Evolutionary conservation across 345 rosid genomes (phyloP).

Genomic region (Murraya paniculata): DNA sequence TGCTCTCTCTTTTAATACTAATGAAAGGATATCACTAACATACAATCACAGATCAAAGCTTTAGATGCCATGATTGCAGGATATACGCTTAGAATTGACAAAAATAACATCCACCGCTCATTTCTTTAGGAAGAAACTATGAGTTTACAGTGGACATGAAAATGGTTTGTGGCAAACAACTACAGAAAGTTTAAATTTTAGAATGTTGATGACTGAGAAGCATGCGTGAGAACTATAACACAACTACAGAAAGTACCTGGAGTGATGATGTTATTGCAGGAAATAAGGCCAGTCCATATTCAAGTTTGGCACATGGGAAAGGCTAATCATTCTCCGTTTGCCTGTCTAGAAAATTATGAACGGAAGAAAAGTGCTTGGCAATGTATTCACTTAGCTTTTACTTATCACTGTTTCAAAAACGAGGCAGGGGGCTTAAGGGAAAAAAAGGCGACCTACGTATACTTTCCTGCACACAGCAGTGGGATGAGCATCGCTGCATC

Average conservation of each 20-base stretch:
- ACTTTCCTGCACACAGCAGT: not conserved
- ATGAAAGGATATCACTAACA: constrained; percentile 10
- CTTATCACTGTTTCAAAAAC: not conserved
- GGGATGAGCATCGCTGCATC: not conserved
- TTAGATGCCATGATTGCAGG: not conserved
- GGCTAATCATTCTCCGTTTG: not conserved
- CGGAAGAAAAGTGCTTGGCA: not conserved
- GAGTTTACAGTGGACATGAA: not conserved
- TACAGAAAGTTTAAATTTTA: not conserved
- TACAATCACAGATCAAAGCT: not conserved
- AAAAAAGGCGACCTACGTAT: not conserved
- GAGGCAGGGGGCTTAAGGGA: not conserved
- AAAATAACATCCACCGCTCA: not conserved
- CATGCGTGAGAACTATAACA: too few species aligned
- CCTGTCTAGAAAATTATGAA: not conserved
- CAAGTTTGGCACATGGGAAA: not conserved
- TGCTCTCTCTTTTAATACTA: constrained; percentile 2
- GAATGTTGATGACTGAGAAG: not conserved
- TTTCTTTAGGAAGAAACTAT: not conserved
- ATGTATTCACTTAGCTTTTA: not conserved
- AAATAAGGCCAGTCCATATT: not conserved
- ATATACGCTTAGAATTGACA: not conserved
- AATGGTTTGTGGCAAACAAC: not conserved
- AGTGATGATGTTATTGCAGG: not conserved
- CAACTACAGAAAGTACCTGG: not conserved